phyloP scores from a whole-genome alignment of 2,329 filamentous ascomycete species.

The Nemania diffusa region DNA sequence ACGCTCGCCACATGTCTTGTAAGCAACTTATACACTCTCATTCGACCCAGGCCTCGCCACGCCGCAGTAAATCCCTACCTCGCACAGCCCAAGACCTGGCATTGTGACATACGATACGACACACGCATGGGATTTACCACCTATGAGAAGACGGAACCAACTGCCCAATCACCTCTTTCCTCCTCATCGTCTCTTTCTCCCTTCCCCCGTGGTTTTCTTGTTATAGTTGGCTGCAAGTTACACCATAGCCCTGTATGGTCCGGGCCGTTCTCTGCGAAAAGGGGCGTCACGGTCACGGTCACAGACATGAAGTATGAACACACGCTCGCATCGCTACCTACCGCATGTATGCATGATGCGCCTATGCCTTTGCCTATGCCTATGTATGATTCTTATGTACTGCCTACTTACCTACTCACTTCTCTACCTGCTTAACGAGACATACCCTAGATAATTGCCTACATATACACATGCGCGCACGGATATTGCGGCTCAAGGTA shows the following conservation, averaged over 20 bases:
- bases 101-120: constrained; percentile 3
- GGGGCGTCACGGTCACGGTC: not conserved
- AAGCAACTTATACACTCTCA: not conserved
- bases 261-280: constrained; percentile 2
- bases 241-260: not conserved
- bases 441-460: not conserved
- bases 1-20: constrained; percentile 6
- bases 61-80: not conserved
- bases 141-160: not conserved
- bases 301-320: not conserved
- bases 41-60: not conserved
- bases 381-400: not conserved
- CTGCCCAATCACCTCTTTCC: not conserved
- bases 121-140: not conserved
- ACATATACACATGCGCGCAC: not conserved
- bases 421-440: not conserved
- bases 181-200: not conserved
- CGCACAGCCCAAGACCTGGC: not conserved
- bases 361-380: not conserved
- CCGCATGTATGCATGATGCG: not conserved
- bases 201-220: not conserved
- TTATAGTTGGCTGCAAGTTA: constrained; percentile 10
- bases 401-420: too few relatives aligned
- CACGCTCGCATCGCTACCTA: not conserved
- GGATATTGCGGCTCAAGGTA: not conserved